Base-by-base conservation (phyloP, 176 grass and related monocot genomes). In the Triticum monococcum region DNA sequence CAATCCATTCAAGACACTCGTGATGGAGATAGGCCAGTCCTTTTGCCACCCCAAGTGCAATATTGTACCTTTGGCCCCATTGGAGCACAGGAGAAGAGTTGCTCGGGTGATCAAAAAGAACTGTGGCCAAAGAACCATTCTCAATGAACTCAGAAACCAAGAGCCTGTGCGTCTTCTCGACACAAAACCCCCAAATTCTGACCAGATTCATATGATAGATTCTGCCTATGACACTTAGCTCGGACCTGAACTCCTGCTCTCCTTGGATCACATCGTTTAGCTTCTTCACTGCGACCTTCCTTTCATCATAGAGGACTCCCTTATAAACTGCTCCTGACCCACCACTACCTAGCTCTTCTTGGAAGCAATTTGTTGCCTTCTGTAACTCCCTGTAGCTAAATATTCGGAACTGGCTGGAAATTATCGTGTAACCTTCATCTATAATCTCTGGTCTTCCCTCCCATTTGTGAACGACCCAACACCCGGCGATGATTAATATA, bases 1-100 rank as follows among this genome's bases (percentile, higher is more conserved):
- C 83, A 0, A 92, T 85, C 94, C 92, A 97, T 66, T 97, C 90
- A 32, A 90, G 78, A 37, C 90, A 95, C 22, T 88, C 89, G 26
- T 92, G 90, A 25, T 97, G 94, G 24, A 97, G 89, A 72, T 94
- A 93, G 4, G 88, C 89, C 23, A 93, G 24, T 18, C 89, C 91
- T 81, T 91, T 89, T 4, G 72, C 86, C 0, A 93, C 80, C 3
- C 91, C 88, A 24, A 94, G 33, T 14, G 92, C 90, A 8, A 94
- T 92, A 54, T 85, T 90, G 77, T 61, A 92, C 60, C 91, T 91
- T 72, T 84, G 20, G 3, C 22, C 75, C 91, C 93, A 93, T 41
- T 71, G 20, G 16, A 95, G 80, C 50, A 84, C 17, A 56, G 5
- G 8, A 67, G 12, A 26, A 2, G 12, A 25, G 1, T 10, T 56